Percentiles rank a stretch among this genome's conserved stretches.
Evolutionary conservation across 2,329 filamentous ascomycete species (phyloP).

Genomic region (Paracorniculantispora psalliotae): DNA sequence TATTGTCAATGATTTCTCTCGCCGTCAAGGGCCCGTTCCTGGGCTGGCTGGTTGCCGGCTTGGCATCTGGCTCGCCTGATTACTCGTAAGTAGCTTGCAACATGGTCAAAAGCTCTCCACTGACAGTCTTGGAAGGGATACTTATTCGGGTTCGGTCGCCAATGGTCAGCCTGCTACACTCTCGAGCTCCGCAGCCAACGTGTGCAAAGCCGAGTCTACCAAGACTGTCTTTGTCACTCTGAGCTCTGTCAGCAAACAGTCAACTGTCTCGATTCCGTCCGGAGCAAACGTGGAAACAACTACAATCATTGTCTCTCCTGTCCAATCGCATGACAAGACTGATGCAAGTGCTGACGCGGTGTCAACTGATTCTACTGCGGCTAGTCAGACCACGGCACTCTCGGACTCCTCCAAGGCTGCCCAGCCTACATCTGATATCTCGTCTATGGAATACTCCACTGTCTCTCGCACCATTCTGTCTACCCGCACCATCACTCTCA

Average conservation of each 20-base stretch:
- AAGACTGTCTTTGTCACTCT: constrained; percentile 47
- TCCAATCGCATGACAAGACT: constrained; percentile 6
- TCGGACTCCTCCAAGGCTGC: not conserved
- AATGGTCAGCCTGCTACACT: not conserved
- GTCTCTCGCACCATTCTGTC: constrained; percentile 16
- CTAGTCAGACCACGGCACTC: not conserved
- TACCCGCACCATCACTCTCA: constrained; percentile 20
- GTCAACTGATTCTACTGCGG: not conserved
- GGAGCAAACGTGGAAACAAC: constrained; percentile 24
- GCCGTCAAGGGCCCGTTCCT: not conserved
- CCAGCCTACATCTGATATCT: constrained; percentile 1
- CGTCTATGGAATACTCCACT: constrained; percentile 7
- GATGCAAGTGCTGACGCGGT: not conserved
- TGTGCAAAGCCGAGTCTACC: constrained; percentile 24
- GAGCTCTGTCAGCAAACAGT: constrained; percentile 26
- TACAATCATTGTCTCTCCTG: constrained; percentile 21
- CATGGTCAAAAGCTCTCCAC: not conserved
- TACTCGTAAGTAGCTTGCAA: constrained; percentile 12
- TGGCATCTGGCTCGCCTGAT: constrained; percentile 2
- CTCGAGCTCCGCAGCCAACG: constrained; percentile 18
- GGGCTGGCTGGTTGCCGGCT: constrained; percentile 4
- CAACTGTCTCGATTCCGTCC: not conserved
- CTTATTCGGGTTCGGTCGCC: not conserved
- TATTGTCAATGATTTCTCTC: constrained; percentile 6
- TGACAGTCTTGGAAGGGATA: not conserved